Evolutionary conservation across 768 basidiomycete species (phyloP).

Genomic region (Rhodosporidiobolus odoratus): DNA sequence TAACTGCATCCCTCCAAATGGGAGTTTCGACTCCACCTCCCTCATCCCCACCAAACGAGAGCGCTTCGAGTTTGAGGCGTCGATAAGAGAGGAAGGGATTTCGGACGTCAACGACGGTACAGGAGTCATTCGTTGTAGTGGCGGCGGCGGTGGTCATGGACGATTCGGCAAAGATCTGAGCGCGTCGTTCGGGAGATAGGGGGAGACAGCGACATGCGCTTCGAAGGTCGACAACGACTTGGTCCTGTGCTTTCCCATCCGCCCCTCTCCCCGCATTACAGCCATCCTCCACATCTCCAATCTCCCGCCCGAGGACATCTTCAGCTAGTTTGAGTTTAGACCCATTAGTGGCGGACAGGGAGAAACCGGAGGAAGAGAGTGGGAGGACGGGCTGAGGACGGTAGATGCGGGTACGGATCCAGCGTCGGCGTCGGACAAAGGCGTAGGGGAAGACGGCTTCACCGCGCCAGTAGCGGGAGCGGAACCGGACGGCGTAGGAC

Average conservation of each 20-base stretch:
- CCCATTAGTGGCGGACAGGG: background rate
- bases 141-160: background rate
- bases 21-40: background rate
- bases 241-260: too few species aligned
- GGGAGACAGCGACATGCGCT: background rate
- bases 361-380: background rate
- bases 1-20: constrained; percentile 20
- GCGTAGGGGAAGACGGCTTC: constrained; percentile 12
- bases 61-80: constrained; percentile 1
- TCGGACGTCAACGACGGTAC: background rate
- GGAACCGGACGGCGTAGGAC: constrained; percentile 31
- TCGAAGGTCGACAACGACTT: background rate
- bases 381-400: constrained; percentile 1
- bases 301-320: background rate
- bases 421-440: constrained; percentile 26
- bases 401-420: constrained; percentile 28
- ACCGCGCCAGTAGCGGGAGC: constrained; percentile 31
- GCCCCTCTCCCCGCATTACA: too few species aligned
- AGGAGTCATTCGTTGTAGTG: background rate
- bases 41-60: background rate
- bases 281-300: too few species aligned
- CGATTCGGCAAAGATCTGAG: constrained; percentile 2
- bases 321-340: background rate
- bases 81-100: constrained; percentile 16
- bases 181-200: background rate